A percentile compares a stretch with the other conserved stretches of the same genome.
Evolutionary conservation across 768 basidiomycete genomes (phyloP).

Genomic region (Tremella yokohamensis): DNA sequence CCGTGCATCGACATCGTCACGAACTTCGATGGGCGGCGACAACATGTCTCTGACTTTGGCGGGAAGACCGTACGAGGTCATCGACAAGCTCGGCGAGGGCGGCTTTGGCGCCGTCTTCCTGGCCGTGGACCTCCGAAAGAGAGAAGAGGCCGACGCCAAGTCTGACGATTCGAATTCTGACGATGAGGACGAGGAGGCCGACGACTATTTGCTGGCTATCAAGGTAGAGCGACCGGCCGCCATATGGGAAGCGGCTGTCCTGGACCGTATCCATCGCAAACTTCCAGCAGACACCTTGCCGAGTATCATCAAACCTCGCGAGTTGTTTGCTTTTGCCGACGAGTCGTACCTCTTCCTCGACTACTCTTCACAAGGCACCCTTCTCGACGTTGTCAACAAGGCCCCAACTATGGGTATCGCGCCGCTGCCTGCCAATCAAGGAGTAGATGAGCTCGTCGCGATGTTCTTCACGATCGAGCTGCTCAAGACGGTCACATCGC

Average conservation of each 20-base stretch:
- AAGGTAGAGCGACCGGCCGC: conserved; percentile 87
- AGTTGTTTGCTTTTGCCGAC: conserved; percentile 77
- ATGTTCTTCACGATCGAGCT: conserved; percentile 94
- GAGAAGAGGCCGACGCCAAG: conserved; percentile 35
- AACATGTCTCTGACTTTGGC: conserved; percentile 57
- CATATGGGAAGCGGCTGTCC: conserved; percentile 86
- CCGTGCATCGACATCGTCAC: conserved; percentile 23
- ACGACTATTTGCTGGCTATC: conserved; percentile 63
- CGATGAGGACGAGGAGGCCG: conserved; percentile 56
- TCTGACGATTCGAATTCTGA: conserved; percentile 53
- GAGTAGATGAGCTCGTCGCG: conserved; percentile 84
- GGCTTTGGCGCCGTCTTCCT: conserved; percentile 96
- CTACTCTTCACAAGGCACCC: conserved; percentile 82
- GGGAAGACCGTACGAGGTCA: conserved; percentile 65
- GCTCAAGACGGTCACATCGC: conserved; percentile 70
- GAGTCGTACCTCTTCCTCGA: conserved; percentile 88
- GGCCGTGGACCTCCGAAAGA: conserved; percentile 56
- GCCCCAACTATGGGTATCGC: conserved; percentile 69
- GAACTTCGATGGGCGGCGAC: conserved; percentile 29
- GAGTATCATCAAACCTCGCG: conserved; percentile 73
- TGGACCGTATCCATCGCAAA: conserved; percentile 69
- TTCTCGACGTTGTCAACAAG: conserved; percentile 86
- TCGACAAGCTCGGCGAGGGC: conserved; percentile 90
- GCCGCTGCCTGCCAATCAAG: conserved; percentile 43
- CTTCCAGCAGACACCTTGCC: conserved; percentile 61